Evolutionary conservation across 1,139 yeast species (phyloP).

Genomic region (Candida sojae): DNA sequence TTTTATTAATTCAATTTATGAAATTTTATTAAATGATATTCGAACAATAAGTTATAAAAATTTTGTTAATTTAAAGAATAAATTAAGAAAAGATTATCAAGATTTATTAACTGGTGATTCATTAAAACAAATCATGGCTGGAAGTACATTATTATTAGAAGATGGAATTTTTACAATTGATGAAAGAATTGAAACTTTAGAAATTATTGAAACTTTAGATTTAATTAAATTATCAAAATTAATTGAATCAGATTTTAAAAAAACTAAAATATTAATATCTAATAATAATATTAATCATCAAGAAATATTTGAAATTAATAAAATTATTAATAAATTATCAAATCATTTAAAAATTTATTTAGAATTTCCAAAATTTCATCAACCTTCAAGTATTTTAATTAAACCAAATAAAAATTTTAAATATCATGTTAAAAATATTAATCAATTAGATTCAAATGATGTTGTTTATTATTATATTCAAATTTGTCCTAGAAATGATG

Average conservation of each 20-base stretch:
- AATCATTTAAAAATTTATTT: conserved; percentile 14
- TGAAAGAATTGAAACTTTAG: conserved; percentile 45
- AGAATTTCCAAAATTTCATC: conserved; percentile 7
- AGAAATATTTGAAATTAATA: conserved; percentile 15
- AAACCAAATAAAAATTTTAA: conserved; percentile 34
- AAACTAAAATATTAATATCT: conserved; percentile 45
- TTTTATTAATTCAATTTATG: conserved; percentile 21
- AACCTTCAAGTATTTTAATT: conserved; percentile 33
- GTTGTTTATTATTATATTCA: conserved; percentile 55
- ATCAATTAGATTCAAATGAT: conserved; percentile 48
- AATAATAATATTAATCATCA: conserved; percentile 45
- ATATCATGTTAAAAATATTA: conserved; percentile 24
- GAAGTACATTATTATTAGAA: conserved; percentile 53
- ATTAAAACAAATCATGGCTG: conserved; percentile 45
- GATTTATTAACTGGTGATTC: conserved; percentile 39
- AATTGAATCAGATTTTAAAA: conserved; percentile 21
- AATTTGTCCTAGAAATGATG: conserved; percentile 47
- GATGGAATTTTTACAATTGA: conserved; percentile 51
- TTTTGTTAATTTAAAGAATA: conserved; percentile 45
- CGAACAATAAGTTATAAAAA: conserved; percentile 24
- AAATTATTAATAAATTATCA: conserved; percentile 16
- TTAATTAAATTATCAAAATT: conserved; percentile 23
- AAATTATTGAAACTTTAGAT: conserved; percentile 23
- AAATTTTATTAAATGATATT: conserved; percentile 14
- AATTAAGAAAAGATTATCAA: conserved; percentile 44